Evolutionary conservation across 2,329 filamentous ascomycete species (phyloP).

Genomic region (Laburnicola sp.): DNA sequence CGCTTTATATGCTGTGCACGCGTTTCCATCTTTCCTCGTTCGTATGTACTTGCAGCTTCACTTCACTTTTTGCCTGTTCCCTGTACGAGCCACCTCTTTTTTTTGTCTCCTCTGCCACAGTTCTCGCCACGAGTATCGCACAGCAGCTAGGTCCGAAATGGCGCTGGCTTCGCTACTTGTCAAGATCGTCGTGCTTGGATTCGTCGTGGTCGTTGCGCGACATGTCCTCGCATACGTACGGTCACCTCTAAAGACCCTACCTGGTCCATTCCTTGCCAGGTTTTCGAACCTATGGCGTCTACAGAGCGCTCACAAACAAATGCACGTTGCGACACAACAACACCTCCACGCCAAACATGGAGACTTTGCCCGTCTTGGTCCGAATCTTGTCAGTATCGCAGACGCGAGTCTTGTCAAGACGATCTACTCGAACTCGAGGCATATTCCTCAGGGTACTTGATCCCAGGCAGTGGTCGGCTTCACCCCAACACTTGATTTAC

Average conservation of each 20-base stretch:
- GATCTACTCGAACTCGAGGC: conserved; percentile 39
- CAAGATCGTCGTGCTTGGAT: conserved; percentile 18
- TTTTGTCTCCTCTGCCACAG: neutral
- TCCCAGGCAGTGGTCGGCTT: neutral
- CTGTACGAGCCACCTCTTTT: neutral
- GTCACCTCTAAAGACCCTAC: conserved; percentile 37
- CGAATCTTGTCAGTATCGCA: conserved; percentile 35
- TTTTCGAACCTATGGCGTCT: conserved; percentile 41
- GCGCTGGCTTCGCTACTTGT: conserved; percentile 17
- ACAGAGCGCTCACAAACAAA: conserved; percentile 30
- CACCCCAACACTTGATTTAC: too few species aligned
- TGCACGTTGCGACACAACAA: conserved; percentile 35
- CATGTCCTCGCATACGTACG: conserved; percentile 29
- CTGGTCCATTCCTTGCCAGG: conserved; percentile 39
- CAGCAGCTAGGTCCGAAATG: conserved; percentile 15
- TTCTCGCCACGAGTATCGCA: conserved; percentile 5
- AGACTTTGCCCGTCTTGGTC: conserved; percentile 34
- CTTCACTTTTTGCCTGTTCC: neutral
- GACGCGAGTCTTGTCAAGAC: conserved; percentile 37
- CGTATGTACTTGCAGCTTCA: neutral
- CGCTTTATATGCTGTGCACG: neutral
- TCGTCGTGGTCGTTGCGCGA: conserved; percentile 20
- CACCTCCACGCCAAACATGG: conserved; percentile 36
- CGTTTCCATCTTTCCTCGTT: neutral
- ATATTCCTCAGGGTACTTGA: conserved; percentile 37